These are phyloP conservation scores for Aspergillus sclerotiicarbonarius DNA, from an alignment of 495 filamentous ascomycete genomes.

Conservation along the genomic window DNA sequence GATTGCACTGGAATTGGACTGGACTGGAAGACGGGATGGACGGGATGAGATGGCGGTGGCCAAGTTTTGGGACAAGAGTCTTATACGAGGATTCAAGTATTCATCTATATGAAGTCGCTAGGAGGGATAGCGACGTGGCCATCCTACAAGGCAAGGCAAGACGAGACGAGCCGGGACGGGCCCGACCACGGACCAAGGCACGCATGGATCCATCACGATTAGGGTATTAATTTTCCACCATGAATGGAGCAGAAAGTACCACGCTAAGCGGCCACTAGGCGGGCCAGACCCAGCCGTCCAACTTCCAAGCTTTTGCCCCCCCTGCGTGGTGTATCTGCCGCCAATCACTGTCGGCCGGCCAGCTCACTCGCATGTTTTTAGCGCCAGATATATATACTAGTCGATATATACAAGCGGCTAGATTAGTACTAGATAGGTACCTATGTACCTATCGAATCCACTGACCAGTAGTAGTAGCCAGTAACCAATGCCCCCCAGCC, in stretches of 20 bases:
- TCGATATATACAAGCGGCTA: neutral
- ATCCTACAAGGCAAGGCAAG: too few species aligned
- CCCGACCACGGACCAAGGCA: too few species aligned
- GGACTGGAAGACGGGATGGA: neutral
- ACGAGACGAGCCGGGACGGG: too few species aligned
- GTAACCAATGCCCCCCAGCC: too few species aligned
- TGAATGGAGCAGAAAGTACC: too few species aligned
- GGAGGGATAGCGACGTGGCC: neutral
- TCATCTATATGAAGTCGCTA: neutral
- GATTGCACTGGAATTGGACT: neutral
- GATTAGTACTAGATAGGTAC: too few species aligned
- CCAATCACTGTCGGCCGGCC: neutral
- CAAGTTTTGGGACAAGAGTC: neutral
- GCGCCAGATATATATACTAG: neutral
- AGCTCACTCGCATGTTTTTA: neutral
- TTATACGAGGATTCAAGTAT: neutral
- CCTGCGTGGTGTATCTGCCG: neutral
- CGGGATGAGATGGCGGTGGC: neutral
- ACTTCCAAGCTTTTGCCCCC: slow-evolving; percentile 1
- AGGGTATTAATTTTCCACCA: too few species aligned
- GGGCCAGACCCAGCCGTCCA: neutral
- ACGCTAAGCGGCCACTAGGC: neutral
- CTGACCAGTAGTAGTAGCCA: too few species aligned
- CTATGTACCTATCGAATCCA: too few species aligned
- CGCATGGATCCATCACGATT: too few species aligned